Evolutionary conservation across 495 filamentous ascomycete genomes (phyloP), one percentile per base, ranked within the genome.

Genomic region (Evernia prunastri): DNA sequence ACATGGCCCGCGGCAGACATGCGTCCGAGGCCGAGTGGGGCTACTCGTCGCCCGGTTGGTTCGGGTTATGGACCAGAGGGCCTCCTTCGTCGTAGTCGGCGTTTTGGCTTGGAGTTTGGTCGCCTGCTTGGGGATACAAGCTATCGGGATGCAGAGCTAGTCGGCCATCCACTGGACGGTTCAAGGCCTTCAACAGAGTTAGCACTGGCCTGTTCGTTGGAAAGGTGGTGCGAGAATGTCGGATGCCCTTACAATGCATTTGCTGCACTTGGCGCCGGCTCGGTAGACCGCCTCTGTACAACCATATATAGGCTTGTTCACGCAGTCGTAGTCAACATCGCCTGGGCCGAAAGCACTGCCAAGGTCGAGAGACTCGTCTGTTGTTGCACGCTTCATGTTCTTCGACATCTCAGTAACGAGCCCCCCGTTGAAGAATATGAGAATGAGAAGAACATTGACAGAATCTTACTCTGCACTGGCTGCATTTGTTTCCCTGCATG

Each of bases 261-360:
- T 20, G 60, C 60, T 63, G 51, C 60, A 63, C 23, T 4, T 20
- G 18, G 23, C 15, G 29, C 47, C 36, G 4, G 60, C 60, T 42
- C 25, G 56, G n/a, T 29, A 10, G 4, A 63, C 37, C 27, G 12
- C 3, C 25, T 63, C 49, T 0, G 3, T 8, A 33, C 49, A 33
- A 23, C 7, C 23, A n/a, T 54, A 56, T 4, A 4, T 56, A 8
- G 23, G 35, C 60, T 56, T 40, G n/a, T 40, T 63, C 25, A 40
- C 54, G 23, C 40, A 60, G 20, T 35, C 40, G 37, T 18, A 27
- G 9, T 43, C 37, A 42, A 18, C n/a, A 8, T 45, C 58, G 17
- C 5, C 43, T 8, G 13, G 27, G 39, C 4, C 37, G n/a, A 31
- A 18, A 10, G 27, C 1, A 31, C 57, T 37, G 43, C 45, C 45